phyloP scores from a whole-genome alignment of 2,329 filamentous ascomycete species.

The Ophiocordyceps camponoti-rufipedis region DNA sequence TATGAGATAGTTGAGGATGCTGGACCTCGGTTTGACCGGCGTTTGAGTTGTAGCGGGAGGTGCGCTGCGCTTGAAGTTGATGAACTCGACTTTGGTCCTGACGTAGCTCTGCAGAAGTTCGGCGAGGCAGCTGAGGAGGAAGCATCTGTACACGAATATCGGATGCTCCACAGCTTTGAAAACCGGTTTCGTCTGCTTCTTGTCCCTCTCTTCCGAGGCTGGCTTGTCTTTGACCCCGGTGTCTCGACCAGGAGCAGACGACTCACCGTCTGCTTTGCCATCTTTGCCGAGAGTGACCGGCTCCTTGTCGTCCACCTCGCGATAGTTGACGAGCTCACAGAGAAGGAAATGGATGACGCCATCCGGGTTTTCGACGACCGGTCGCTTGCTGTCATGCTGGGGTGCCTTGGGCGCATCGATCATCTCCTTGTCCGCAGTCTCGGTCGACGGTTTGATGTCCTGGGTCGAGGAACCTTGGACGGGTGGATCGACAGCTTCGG shows the following conservation, averaged over 20 bases:
- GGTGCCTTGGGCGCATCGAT: conserved; percentile 43
- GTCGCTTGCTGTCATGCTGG: conserved; percentile 51
- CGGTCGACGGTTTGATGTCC: conserved; percentile 42
- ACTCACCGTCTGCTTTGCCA: conserved; percentile 15
- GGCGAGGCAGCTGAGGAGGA: conserved; percentile 77
- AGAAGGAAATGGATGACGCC: conserved; percentile 91
- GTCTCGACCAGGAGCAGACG: conserved; percentile 8
- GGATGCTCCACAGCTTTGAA: conserved; percentile 91
- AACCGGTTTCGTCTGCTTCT: conserved; percentile 48
- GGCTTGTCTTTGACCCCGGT: conserved; percentile 13
- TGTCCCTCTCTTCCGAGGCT: conserved; percentile 27
- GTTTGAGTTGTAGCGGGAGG: conserved; percentile 69
- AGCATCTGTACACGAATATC: conserved; percentile 92
- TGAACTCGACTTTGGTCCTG: conserved; percentile 91
- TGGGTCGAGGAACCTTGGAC: conserved; percentile 8
- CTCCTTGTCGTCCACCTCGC: conserved; percentile 80
- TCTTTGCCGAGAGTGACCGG: conserved; percentile 24
- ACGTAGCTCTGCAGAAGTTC: conserved; percentile 88
- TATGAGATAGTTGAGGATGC: conserved; percentile 83
- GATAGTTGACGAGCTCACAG: conserved; percentile 79
- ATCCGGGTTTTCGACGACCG: conserved; percentile 79
- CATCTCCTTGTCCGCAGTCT: conserved; percentile 39
- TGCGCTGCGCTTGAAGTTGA: conserved; percentile 92
- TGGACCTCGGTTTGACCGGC: conserved; percentile 83
- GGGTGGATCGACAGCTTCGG: conserved; percentile 4